Evolutionary conservation across 352 stramenopile genomes (phyloP), one percentile per base, ranked within the genome.

Genomic region (Globisporangium recalcitrans): DNA sequence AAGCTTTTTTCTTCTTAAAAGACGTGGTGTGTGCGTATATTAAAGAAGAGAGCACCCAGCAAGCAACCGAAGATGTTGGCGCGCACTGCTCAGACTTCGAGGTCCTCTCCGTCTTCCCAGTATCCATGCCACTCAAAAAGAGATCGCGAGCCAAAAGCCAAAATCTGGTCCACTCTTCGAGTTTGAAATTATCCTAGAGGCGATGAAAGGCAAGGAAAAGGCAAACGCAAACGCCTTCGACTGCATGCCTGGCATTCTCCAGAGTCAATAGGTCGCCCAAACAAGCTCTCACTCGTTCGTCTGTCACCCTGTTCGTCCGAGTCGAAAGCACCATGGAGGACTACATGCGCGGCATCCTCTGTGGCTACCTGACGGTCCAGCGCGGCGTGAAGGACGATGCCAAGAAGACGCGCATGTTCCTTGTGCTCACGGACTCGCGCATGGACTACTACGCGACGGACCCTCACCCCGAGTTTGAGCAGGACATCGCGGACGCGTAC

Each of bases 381-480:
- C 80, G 71, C 49, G 78, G 81, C 22, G 75, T 65, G 8, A 68
- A 70, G 0, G 72, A 73, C 47, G 68, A 76, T 55, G 63, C 73
- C 40, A 90, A 87, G 65, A 73, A 71, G 19, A 75, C 59, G 40
- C 79, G 78, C 27, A 79, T 86, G 38, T 93, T 93, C 58, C 70
- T 88, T 38, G 78, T 91, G 65, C 71, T 93, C 21, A 87, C 81
- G 4, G 79, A 90, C 48, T 79, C 84, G n/a, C 80, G 82, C 3
- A 78, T 91, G 58, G 84, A 90, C 62, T 90, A 86, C 60, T 93
- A 91, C 58, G 51, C 68, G 3, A 67, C 55, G 10, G 84, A 93
- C 40, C 80, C 82, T 16, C 82, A 82, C 1, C 82, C 81, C 7
- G 67, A 70, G 21, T 93, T 93, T 51, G 63, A 82, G 1, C 67